Conservation (phyloP, 2,329 filamentous ascomycete genomes). For the Cryoendolithus antarcticus region DNA sequence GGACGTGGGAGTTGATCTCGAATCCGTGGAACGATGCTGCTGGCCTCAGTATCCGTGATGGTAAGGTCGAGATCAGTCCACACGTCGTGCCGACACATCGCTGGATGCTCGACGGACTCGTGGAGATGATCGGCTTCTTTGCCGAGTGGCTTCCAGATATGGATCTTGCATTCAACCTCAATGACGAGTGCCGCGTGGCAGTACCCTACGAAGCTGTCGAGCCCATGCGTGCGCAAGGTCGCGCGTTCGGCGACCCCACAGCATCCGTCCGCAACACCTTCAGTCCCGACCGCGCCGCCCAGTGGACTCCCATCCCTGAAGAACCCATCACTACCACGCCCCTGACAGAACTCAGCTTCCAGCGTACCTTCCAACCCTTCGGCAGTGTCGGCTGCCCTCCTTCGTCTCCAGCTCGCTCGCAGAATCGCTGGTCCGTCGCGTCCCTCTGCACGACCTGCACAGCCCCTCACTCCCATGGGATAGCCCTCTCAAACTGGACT, state of each 20-base stretch:
- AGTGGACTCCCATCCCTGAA: slow-evolving; percentile 26
- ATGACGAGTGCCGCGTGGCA: slow-evolving; percentile 46
- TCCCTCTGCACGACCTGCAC: slow-evolving; percentile 54
- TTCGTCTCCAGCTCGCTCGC: slow-evolving; percentile 46
- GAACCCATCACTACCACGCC: slow-evolving; percentile 16
- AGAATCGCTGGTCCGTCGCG: slow-evolving; percentile 50
- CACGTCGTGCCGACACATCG: slow-evolving; percentile 43
- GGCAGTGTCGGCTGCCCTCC: slow-evolving; percentile 43
- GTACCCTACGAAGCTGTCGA: slow-evolving; percentile 37
- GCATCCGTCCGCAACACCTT: slow-evolving; percentile 18
- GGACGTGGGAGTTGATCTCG: slow-evolving; percentile 41
- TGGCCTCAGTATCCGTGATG: slow-evolving; percentile 44
- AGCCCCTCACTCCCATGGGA: slow-evolving; percentile 51
- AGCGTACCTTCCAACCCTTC: slow-evolving; percentile 23
- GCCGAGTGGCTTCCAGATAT: slow-evolving; percentile 46
- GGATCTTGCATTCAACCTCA: slow-evolving; percentile 52
- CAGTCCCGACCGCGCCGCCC: slow-evolving; percentile 25
- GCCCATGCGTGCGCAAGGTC: slow-evolving; percentile 22
- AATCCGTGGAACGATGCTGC: slow-evolving; percentile 44
- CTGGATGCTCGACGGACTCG: slow-evolving; percentile 46
- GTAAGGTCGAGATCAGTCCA: slow-evolving; percentile 36
- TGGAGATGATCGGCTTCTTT: slow-evolving; percentile 43
- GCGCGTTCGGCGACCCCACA: slow-evolving; percentile 10
- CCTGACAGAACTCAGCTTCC: slow-evolving; percentile 22
- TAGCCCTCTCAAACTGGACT: slow-evolving; percentile 55